Evolutionary conservation across 495 filamentous ascomycete genomes (phyloP), one percentile per base, ranked within the genome.

Genomic region (Immersiella caudata): DNA sequence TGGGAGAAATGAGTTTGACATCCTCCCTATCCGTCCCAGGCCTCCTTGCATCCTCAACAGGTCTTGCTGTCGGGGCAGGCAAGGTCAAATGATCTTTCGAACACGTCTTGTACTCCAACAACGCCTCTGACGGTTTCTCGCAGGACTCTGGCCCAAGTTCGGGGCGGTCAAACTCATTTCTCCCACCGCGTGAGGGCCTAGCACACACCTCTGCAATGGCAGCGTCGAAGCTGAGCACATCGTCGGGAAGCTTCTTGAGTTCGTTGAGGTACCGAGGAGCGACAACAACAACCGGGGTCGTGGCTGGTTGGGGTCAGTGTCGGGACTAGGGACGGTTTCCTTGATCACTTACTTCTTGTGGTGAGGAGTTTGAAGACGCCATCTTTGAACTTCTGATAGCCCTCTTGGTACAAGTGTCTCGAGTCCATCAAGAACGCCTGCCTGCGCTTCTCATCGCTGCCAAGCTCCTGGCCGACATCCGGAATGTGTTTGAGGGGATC

Each of bases 311-410:
- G 5, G 26, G 35, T 63, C 9, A 63, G 46, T 25, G 9, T 14
- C n/a, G n/a, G 21, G 14, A 2, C 21, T 1, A n/a, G 40, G 66
- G 66, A 54, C 4, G 33, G 20, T 26, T 25, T 24, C 26, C 6
- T 11, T 22, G 36, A 20, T 22, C 24, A 20, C 66, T 11, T 74
- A 78, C 76, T 67, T 52, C 73, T 72, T 0, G 73, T 29, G 1
- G 76, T 74, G 0, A 77, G 68, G 51, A 80, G 65, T 21, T 75
- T 64, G 21, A 72, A 81, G 20, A 79, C 59, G 25, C 71, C 73
- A n/a, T 75, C 60, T 26, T 75, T 79, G 66, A 79, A 81, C 73
- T 76, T 76, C 1, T 72, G 60, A 65, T 80, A 80, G 11, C 78
- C 78, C 6, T 76, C 73, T 18, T 58, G 24, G 35, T 80, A 80